A percentile compares a stretch with the other conserved stretches of the same genome.
Evolutionary conservation across 768 basidiomycete genomes (phyloP).

Genomic region (Leucocoprinus sp.): DNA sequence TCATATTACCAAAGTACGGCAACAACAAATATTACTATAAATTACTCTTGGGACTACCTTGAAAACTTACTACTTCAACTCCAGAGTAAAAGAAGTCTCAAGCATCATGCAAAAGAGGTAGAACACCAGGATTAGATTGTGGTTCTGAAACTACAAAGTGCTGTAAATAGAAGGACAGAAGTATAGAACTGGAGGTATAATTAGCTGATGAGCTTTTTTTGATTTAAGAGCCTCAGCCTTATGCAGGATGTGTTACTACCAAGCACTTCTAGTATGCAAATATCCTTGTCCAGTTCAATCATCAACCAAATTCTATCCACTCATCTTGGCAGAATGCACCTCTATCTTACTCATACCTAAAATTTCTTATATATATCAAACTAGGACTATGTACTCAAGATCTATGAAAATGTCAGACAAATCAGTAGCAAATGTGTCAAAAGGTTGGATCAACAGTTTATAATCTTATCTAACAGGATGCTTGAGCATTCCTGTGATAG

Average conservation of each 20-base stretch:
- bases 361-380: no score
- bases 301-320: no score
- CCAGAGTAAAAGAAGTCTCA: constrained; percentile 6
- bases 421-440: constrained; percentile 4
- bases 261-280: not conserved
- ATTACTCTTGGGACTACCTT: constrained; percentile 9
- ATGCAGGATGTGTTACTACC: constrained; percentile 1
- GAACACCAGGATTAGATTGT: constrained; percentile 5
- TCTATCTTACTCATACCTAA: no score
- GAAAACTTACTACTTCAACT: constrained; percentile 6
- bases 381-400: no score
- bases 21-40: constrained; percentile 11
- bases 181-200: no score
- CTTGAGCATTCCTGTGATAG: no score
- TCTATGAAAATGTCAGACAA: no score
- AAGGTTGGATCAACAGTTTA: constrained; percentile 8
- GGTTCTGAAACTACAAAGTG: constrained; percentile 4
- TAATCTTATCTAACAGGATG: constrained; percentile 9
- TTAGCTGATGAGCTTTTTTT: no score
- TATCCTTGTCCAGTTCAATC: constrained; percentile 5
- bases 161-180: constrained; percentile 6
- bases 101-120: constrained; percentile 9
- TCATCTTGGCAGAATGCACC: no score
- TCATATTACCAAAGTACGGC: no score
- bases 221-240: no score